Evolutionary conservation across 306 rosid species (phyloP), one percentile per base, ranked within the genome.

Genomic region (Mucuna pruriens): DNA sequence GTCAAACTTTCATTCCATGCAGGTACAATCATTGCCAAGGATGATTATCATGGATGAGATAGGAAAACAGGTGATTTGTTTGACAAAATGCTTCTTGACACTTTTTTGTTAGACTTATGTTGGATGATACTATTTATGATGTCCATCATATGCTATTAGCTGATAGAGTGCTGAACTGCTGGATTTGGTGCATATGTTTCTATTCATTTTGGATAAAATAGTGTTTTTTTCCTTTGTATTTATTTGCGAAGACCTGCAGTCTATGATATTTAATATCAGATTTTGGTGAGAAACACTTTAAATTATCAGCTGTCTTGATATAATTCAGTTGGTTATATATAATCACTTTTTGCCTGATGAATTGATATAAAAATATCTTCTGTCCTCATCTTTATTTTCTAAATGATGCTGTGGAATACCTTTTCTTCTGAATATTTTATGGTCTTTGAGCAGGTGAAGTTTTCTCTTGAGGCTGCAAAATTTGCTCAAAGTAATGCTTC

Each of bases 41-140:
- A 93, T 95, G 99, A 95, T 95, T 85, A 95, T 95, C 84, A 90
- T 83, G 92, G 98, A 93, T 39, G 99, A 95, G 89, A 95, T 95
- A 58, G 99, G 99, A 80, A 95, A 93, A 67, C 99, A 95, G 98
- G 98, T 95, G 22, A 82, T 31, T 68, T 80, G 5, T 55, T 46
- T 40, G 44, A 65, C 39, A 57, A 22, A 29, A 76, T 76, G 62
- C 34, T 71, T 81, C 22, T 40, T 38, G 71, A 34, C 25, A 9
- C 0, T 63, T 51, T 11, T 52, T 25, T 36, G 19, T 63, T 42
- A 15, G 58, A 78, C 58, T 73, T 63, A 29, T 39, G 34, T 38
- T 63, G 39, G 77, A 36, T 51, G 66, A 12, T 62, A 48, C 49
- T 25, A 29, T 63, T 64, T 51, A 64, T 51, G 71, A 64, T 64